Evolutionary conservation across 768 basidiomycete species (phyloP).

Genomic region (Panaeolus cyanescens): DNA sequence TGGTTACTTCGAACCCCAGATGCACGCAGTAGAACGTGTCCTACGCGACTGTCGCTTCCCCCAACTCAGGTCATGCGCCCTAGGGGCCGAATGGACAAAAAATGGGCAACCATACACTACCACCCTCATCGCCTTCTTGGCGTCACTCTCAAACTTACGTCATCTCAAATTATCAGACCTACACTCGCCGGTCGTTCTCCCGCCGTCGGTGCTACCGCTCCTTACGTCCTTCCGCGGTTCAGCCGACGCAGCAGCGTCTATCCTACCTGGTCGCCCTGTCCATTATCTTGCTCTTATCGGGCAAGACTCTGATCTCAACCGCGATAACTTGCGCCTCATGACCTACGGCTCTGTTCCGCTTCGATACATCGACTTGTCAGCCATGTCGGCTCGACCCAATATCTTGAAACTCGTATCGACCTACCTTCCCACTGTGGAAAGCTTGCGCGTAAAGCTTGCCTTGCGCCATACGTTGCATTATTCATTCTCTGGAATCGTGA

Average conservation of each 20-base stretch:
- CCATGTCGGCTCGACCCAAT: constrained; percentile 58
- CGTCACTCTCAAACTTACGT: constrained; percentile 39
- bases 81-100: constrained; percentile 48
- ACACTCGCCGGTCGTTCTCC: constrained; percentile 35
- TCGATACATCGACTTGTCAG: constrained; percentile 57
- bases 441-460: constrained; percentile 57
- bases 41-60: constrained; percentile 40
- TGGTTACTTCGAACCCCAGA: constrained; percentile 13
- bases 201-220: constrained; percentile 45
- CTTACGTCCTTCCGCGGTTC: constrained; percentile 62
- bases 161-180: constrained; percentile 51
- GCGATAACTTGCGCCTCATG: constrained; percentile 51
- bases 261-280: constrained; percentile 66
- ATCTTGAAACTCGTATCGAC: constrained; percentile 58
- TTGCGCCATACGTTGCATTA: constrained; percentile 68
- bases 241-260: constrained; percentile 54
- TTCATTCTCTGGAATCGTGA: constrained; percentile 65
- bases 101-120: constrained; percentile 41
- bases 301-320: constrained; percentile 55
- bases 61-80: constrained; percentile 38
- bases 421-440: constrained; percentile 50
- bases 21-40: constrained; percentile 51
- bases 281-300: constrained; percentile 57
- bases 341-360: constrained; percentile 49
- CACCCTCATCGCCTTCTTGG: constrained; percentile 44